These are phyloP conservation scores for Rasamsonia emersonii DNA, from an alignment of 2,329 filamentous ascomycete genomes.

Conservation along the genomic window DNA sequence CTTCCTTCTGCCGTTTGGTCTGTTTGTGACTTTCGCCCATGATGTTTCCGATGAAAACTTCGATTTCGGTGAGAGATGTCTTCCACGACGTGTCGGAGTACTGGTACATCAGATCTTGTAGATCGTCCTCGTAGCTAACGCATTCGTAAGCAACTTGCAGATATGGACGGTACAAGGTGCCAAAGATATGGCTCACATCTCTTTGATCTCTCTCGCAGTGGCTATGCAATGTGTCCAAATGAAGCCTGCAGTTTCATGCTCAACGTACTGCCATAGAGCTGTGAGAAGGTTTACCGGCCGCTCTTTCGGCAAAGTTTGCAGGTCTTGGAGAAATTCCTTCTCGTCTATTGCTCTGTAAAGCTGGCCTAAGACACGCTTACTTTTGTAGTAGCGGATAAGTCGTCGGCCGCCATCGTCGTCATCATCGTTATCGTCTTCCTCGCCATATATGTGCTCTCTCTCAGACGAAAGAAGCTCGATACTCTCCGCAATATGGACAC, in stretches of 20 bases:
- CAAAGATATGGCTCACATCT: slow-evolving; percentile 18
- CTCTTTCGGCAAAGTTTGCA: slow-evolving; percentile 6
- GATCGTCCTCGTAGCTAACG: slow-evolving; percentile 42
- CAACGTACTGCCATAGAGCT: slow-evolving; percentile 7
- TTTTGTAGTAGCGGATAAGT: slow-evolving; percentile 53
- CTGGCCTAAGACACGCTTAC: slow-evolving; percentile 58
- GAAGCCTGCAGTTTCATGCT: slow-evolving; percentile 16
- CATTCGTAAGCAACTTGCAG: slow-evolving; percentile 7
- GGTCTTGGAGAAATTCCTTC: slow-evolving; percentile 39
- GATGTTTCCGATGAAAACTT: slow-evolving; percentile 52
- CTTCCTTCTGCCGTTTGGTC: slow-evolving; percentile 14
- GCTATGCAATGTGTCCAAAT: slow-evolving; percentile 15
- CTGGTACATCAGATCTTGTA: slow-evolving; percentile 19
- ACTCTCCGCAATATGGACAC: slow-evolving; percentile 10
- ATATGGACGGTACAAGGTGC: neutral
- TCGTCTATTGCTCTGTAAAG: slow-evolving; percentile 70
- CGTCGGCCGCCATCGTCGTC: slow-evolving; percentile 15
- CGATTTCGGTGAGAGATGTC: slow-evolving; percentile 40
- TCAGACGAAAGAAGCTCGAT: slow-evolving; percentile 8
- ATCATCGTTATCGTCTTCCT: slow-evolving; percentile 36
- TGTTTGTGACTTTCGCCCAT: slow-evolving; percentile 25
- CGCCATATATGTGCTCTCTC: slow-evolving; percentile 15
- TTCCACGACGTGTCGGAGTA: slow-evolving; percentile 41
- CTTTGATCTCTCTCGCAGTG: slow-evolving; percentile 9
- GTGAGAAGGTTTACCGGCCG: slow-evolving; percentile 2